phyloP scores from a whole-genome alignment of 163 green algal species.

The Chloromonas sp. region DNA sequence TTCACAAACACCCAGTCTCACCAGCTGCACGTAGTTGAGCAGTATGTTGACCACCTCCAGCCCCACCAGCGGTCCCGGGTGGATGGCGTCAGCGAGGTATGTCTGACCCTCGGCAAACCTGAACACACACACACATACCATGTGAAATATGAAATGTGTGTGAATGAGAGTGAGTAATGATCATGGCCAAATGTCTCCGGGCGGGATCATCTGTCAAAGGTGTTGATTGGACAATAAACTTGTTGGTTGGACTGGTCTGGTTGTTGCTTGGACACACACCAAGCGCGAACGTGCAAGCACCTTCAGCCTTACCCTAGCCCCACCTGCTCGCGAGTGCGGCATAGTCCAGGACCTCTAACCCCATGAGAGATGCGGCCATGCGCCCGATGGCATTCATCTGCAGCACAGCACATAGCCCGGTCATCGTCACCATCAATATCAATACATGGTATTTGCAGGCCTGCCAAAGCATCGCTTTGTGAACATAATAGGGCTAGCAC shows the following conservation, averaged over 20 bases:
- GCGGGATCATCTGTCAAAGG: no score
- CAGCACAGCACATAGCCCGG: background rate
- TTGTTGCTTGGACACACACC: no score
- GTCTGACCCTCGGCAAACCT: constrained; percentile 16
- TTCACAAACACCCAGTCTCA: background rate
- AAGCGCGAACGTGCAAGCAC: no score
- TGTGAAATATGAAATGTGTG: no score
- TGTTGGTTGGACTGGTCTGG: no score
- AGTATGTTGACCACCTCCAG: constrained; percentile 18
- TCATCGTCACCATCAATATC: no score
- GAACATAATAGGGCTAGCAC: background rate
- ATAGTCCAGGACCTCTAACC: constrained; percentile 15
- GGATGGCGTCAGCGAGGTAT: constrained; percentile 14
- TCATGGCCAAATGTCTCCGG: no score
- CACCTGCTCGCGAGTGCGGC: constrained; percentile 4
- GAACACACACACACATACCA: background rate
- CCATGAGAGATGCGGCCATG: background rate
- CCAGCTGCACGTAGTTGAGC: constrained; percentile 12
- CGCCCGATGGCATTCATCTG: constrained; percentile 11
- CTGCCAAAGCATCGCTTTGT: no score
- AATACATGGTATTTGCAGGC: no score
- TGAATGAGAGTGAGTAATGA: no score
- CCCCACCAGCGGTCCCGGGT: constrained; percentile 10
- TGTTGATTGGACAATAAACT: no score
- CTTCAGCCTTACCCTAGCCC: no score